phyloP scores from a whole-genome alignment of 169 alveolate genomes.

The Theileria parva region DNA sequence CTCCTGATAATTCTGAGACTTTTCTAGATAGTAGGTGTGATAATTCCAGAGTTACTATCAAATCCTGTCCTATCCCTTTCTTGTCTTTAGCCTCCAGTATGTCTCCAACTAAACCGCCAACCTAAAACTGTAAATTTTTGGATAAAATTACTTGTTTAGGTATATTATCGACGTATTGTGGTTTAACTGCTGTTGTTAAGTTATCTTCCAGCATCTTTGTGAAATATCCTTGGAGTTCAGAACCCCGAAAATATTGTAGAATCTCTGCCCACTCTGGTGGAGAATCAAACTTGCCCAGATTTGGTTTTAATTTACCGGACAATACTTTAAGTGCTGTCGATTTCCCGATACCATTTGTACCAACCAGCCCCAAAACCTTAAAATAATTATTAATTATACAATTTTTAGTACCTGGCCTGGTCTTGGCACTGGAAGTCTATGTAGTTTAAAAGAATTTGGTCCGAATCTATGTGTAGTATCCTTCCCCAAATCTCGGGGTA shows the following conservation, averaged over 20 bases:
- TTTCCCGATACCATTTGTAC: conserved; percentile 96
- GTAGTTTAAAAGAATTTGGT: conserved; percentile 98
- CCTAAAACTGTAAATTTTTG: conserved; percentile 8
- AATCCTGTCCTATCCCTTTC: conserved; percentile 79
- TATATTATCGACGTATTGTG: conserved; percentile 97
- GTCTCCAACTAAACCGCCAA: conserved; percentile 74
- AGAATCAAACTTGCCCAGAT: conserved; percentile 92
- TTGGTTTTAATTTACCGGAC: conserved; percentile 96
- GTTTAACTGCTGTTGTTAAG: conserved; percentile 95
- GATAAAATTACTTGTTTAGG: conserved; percentile 85
- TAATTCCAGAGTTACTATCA: conserved; percentile 87
- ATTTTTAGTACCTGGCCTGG: conserved; percentile 91
- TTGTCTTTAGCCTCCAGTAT: conserved; percentile 90
- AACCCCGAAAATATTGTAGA: conserved; percentile 93
- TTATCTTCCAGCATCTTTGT: conserved; percentile 92
- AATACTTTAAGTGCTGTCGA: conserved; percentile 96
- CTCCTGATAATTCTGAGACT: conserved; percentile 96
- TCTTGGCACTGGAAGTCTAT: conserved; percentile 97
- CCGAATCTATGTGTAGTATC: conserved; percentile 94
- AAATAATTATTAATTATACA: not conserved
- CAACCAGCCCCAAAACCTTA: conserved; percentile 83
- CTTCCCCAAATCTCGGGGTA: conserved; percentile 95
- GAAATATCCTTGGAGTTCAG: conserved; percentile 96
- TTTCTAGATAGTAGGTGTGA: conserved; percentile 92
- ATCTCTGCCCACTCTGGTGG: conserved; percentile 98